Percentiles rank a stretch among this genome's conserved stretches.
phyloP scores from a whole-genome alignment of 2,329 filamentous ascomycete genomes.

The Colletotrichum simmondsii region DNA sequence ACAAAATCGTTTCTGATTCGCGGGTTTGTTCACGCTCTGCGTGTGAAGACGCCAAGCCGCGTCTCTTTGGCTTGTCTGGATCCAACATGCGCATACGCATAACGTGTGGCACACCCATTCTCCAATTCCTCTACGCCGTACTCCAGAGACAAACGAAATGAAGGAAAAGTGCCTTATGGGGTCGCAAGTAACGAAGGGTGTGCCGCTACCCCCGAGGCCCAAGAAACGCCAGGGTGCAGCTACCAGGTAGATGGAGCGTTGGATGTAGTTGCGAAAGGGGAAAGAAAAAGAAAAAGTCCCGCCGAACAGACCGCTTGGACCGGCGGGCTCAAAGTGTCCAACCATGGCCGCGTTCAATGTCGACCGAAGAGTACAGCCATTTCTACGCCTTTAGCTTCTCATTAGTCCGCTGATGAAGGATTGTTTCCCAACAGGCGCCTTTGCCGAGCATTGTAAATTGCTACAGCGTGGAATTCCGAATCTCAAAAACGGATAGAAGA shows the following conservation, averaged over 20 bases:
- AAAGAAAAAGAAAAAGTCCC: slow-evolving; percentile 1
- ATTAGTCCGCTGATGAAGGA: neutral
- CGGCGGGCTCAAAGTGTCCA: neutral
- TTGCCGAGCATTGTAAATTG: neutral
- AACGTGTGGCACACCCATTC: slow-evolving; percentile 9
- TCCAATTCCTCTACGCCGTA: neutral
- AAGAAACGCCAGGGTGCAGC: slow-evolving; percentile 1
- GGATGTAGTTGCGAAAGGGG: neutral
- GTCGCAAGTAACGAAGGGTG: slow-evolving; percentile 8
- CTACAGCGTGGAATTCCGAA: slow-evolving; percentile 9
- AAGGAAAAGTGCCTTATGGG: slow-evolving; percentile 33
- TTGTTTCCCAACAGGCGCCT: neutral
- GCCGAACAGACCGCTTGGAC: neutral
- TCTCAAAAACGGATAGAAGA: neutral
- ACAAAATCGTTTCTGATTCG: neutral
- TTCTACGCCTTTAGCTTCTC: neutral
- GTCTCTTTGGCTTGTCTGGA: slow-evolving; percentile 10
- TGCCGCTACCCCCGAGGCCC: slow-evolving; percentile 23
- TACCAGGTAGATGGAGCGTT: slow-evolving; percentile 27
- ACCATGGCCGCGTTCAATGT: neutral
- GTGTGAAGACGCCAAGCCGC: slow-evolving; percentile 21
- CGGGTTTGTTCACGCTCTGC: neutral
- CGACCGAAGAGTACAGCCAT: neutral
- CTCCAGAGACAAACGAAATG: slow-evolving; percentile 15
- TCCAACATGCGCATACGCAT: slow-evolving; percentile 15